Evolutionary conservation across 2,329 filamentous ascomycete species (phyloP), one percentile per base, ranked within the genome.

Genomic region (Talaromyces sp.): DNA sequence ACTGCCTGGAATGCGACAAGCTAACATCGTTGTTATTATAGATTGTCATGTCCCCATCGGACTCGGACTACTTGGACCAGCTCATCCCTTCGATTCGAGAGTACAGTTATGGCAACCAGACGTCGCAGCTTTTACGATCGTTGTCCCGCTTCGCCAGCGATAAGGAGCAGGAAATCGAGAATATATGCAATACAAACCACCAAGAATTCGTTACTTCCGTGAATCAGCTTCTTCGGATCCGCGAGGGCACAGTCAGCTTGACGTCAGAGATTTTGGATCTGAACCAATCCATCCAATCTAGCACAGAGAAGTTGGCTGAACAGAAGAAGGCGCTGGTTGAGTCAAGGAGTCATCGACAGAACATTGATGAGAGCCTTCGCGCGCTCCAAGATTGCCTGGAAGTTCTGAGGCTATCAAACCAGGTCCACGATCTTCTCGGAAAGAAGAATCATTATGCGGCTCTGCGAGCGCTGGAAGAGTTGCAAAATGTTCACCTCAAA

Each of bases 371-470:
- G 72, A 92, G 93, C 11, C 92, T 90, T 1, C 88, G 92, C 76
- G 93, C 93, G 2, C 81, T 99, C 66, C 91, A 92, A 70, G 93
- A 96, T 70, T 98, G 94, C 67, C 82, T 99, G 43, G 93, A 95
- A 74, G 95, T 99, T 41, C 80, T 99, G 43, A 90, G 93, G 65
- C 89, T 96, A 9, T 93, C 96, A 61, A 99, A 99, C 73, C 89
- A 97, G 73, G 92, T 96, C 3, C 93, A 97, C 75, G 95, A 98
- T 62, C 83, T 99, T 65, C 86, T 98, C 57, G 87, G 88, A 45
- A 94, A 92, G 79, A 97, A 97, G 80, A 96, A 93, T 70, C 96
- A 98, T 76, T 99, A 99, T 77, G 92, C 90, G 6, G 95, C 95
- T 2, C 84, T 99, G 61, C 93, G 96, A 70, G 94, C 94, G 3